Base-by-base conservation (phyloP, 1,284 basidiomycete genomes). In the Leucoagaricus sp. region DNA sequence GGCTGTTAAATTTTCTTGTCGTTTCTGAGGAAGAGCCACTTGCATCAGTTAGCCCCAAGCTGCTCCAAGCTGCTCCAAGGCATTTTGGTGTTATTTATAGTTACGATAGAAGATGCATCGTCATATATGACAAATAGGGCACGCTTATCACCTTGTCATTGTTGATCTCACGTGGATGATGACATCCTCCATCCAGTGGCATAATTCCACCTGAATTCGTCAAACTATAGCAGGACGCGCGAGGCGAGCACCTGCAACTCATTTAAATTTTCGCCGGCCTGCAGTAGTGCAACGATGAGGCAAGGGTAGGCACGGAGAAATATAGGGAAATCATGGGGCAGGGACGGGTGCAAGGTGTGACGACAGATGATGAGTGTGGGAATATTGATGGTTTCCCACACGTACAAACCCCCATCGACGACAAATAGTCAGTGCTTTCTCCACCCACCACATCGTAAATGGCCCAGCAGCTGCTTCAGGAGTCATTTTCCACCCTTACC, bases 321-420 rank as follows among this genome's bases (percentile, higher is more conserved):
- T 41, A 13, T 40, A 28, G 49, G 49, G 34, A 52, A 42, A 52
- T 52, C 50, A 42, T 31, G 33, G 44, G 28, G 54, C 12, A 48
- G 54, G 42, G 54, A 44, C 47, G 52, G 40, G 47, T 55, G 31
- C n/a, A n/a, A n/a, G n/a, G n/a, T n/a, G 54, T 42, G 54, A 55
- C 47, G 47, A 42, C 38, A 46, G 55, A 38, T 46, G 33, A 41
- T 46, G 33, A 41, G 42, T 44, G 55, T 57, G 55, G 29, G 55
- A 57, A 6, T 12, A 19, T 40, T 47, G 42, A 10, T 38, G 26
- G 21, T 6, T 57, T 57, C 55, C 42, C 55, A 57, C 49, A 44
- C 41, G 42, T 25, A 38, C 36, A 28, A 44, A 38, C 26, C 26
- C 48, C 55, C n/a, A 57, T 57, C 49, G 25, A 46, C 33, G n/a